Base-by-base conservation (phyloP, 1,139 yeast species). In the Hemisphaericaspora xylanilytica region DNA sequence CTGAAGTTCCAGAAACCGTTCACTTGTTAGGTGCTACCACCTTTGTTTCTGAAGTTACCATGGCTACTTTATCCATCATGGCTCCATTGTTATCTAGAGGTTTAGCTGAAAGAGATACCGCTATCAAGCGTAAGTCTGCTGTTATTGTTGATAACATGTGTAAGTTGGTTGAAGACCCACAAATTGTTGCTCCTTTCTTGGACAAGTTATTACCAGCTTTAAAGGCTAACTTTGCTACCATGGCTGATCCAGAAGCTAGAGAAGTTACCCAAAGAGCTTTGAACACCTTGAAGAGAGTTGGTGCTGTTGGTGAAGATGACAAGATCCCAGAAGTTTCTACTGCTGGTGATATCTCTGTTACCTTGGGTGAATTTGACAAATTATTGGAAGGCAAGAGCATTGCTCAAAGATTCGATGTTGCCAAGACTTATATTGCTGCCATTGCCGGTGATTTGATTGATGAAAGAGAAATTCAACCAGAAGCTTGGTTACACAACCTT, bases 201-300 rank as follows among this genome's bases (percentile, higher is more conserved):
- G 76, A 78, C 73, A 86, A 84, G 68, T 82, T 92, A 66, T 85
- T 88, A 78, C 98, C 98, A 68, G 88, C 97, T 63, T 81, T 92
- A 72, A 87, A 88, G 82, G 69, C 81, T 67, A 92, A 92, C 87
- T 81, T 83, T 75, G 73, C 86, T 65, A 88, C 87, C 77, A 88
- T 92, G 76, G 98, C 98, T 67, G 98, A 92, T 75, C 98, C 98
- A 65, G 98, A 92, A 78, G 98, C 97, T 57, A 94, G 98, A 80
- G 94, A 86, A 52, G 97, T 92, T 65, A 92, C 98, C 60, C 77
- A 80, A 65, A 90, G 97, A 79, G 98, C 96, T 63, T 81, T 92
- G 73, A 84, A 75, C 84, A 92, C 98, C 59, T 85, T 92, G 70
- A 88, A 86, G 81, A 89, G 97, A 80, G 98, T 92, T 62, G 98